Percentiles rank a stretch among this genome's conserved stretches.
phyloP scores from a whole-genome alignment of 176 grass and related monocot genomes.

The Hyparrhenia diplandra region DNA sequence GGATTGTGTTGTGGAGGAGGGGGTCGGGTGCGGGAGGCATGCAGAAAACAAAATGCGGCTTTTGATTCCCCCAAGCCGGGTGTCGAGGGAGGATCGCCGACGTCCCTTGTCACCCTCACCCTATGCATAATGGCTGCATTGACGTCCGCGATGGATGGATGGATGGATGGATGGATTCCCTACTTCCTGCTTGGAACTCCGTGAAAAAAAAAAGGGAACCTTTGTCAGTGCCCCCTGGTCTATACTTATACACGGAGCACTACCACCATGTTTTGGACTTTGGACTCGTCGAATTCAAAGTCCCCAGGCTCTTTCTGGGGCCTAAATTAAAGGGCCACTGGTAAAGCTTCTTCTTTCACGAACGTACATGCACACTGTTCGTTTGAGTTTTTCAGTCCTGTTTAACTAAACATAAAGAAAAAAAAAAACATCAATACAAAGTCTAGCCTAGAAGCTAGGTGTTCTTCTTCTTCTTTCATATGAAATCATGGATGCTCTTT shows the following conservation, averaged over 20 bases:
- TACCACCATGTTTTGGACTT: no score
- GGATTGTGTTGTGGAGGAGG: no score
- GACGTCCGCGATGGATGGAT: constrained; percentile 19
- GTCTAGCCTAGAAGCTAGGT: background rate
- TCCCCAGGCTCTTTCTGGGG: background rate
- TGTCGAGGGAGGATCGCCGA: background rate
- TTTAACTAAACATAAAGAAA: no score
- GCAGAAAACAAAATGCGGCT: constrained; percentile 7
- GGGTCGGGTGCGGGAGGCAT: no score
- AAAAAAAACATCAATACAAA: no score
- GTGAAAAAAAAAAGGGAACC: background rate
- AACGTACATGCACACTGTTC: no score
- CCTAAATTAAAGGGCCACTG: background rate
- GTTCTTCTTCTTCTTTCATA: background rate
- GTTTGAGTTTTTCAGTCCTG: no score
- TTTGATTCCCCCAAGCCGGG: constrained; percentile 2
- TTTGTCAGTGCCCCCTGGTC: background rate
- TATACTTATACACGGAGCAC: background rate
- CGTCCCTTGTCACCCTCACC: background rate
- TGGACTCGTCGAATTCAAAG: background rate
- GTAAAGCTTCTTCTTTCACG: background rate
- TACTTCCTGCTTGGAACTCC: background rate
- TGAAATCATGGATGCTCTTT: no score
- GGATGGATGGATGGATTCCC: no score
- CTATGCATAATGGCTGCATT: constrained; percentile 3